Base-by-base conservation (phyloP, 441 rosid species). In the Capsella rubella region DNA sequence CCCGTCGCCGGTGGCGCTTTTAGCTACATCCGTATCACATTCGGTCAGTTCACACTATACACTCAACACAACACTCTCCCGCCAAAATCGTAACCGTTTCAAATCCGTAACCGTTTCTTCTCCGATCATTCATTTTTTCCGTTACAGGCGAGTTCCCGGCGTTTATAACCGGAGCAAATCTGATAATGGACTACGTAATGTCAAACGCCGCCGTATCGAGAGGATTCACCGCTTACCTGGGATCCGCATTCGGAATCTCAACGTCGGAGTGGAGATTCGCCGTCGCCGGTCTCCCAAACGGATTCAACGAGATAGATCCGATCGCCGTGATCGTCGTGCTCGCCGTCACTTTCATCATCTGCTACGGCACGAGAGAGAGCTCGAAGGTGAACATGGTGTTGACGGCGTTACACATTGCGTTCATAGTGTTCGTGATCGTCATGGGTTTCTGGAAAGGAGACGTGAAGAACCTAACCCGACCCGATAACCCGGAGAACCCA, bases 1-100 rank as follows among this genome's bases (percentile, higher is more conserved):
- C 98, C 97, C n/a, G 92, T 93, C 9, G 97, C 98, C 54, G 98
- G 98, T 69, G 98, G 98, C 29, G 92, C 98, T 47, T 93, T 91
- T 83, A 90, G 95, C 76, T 93, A 90, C 80, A 85, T 93, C 77
- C 89, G 97, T 21, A 85, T 89, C 85, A 90, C 97, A 13, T 91
- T 93, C 59, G 98, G 97, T 87, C 37, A 55, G 83, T 77, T 3
- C 4, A 21, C 25, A 21, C 25, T 21, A 21, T 35, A 35, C 10
- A 34, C 8, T 6, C 39, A 43, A 9, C 7, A 25, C 46, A n/a
- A 46, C 56, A 51, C 1, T 63, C 75, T 62, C 74, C 55, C 64
- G 63, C 50, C 57, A 39, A 56, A 34, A 32, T 51, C 55, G 2
- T 21, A 51, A 51, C 12, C 57, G 53, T 10, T 51, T 52, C 51